A percentile compares a stretch with the other conserved stretches of the same genome.
Conservation (phyloP, 2,329 filamentous ascomycete species). For the Microsporum canis region DNA sequence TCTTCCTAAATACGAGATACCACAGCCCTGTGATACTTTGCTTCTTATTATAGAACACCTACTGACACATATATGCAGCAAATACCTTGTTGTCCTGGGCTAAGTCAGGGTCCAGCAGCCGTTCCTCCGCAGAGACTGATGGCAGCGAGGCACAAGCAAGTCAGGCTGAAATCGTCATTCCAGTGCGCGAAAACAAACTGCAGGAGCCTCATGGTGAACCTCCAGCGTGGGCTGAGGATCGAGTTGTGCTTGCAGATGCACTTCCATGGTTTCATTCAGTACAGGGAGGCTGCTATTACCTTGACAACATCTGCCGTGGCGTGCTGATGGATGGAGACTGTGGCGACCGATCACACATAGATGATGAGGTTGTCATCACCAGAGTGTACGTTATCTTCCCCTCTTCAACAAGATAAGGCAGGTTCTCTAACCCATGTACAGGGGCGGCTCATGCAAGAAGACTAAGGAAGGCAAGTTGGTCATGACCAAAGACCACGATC, state of each 20-base stretch:
- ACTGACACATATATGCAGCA: background rate
- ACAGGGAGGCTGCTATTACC: constrained; percentile 49
- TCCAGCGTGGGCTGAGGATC: constrained; percentile 45
- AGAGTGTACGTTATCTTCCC: constrained; percentile 40
- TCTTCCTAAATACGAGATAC: background rate
- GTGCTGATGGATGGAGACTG: constrained; percentile 49
- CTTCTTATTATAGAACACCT: background rate
- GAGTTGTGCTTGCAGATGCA: constrained; percentile 53
- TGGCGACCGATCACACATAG: constrained; percentile 47
- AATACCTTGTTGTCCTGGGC: background rate
- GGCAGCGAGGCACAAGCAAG: background rate
- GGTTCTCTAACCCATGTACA: background rate
- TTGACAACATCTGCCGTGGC: constrained; percentile 40
- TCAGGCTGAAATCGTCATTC: background rate
- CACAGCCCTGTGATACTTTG: background rate
- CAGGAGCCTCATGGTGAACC: constrained; percentile 27
- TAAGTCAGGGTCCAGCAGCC: background rate
- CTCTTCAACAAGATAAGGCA: background rate
- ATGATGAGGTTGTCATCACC: constrained; percentile 52
- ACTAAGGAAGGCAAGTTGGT: constrained; percentile 26
- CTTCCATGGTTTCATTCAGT: constrained; percentile 51
- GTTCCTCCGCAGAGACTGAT: background rate
- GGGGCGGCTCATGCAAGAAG: constrained; percentile 7
- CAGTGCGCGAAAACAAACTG: background rate
- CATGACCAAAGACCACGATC: constrained; percentile 38